These are phyloP conservation scores for Heliosperma pusillum DNA, from an alignment of 148 eudicot species.

Conservation along the genomic window DNA sequence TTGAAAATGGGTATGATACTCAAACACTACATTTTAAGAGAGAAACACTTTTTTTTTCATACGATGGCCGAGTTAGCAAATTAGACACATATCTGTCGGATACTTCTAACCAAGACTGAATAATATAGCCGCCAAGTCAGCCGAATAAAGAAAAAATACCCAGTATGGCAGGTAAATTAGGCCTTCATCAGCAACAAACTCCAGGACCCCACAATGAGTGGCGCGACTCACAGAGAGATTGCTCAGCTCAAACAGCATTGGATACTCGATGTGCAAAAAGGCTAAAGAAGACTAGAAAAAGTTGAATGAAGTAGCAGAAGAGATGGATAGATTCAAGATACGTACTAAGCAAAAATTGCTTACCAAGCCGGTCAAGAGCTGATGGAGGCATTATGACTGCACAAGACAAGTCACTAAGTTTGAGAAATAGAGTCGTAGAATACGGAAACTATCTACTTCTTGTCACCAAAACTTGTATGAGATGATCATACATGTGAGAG, in stretches of 20 bases:
- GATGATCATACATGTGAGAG: background rate
- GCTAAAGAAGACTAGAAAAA: slow-evolving; percentile 15
- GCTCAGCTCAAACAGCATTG: slow-evolving; percentile 38
- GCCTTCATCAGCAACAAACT: slow-evolving; percentile 41
- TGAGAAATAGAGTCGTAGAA: background rate
- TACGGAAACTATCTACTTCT: background rate
- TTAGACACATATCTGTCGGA: background rate
- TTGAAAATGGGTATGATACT: background rate
- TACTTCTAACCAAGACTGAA: background rate
- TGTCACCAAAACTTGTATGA: background rate
- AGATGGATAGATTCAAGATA: background rate
- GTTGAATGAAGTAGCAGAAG: slow-evolving; percentile 11
- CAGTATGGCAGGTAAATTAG: slow-evolving; percentile 33
- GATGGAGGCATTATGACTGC: slow-evolving; percentile 45
- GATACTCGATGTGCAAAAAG: slow-evolving; percentile 37
- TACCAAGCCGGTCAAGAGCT: slow-evolving; percentile 41
- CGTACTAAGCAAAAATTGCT: background rate
- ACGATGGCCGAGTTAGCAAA: background rate
- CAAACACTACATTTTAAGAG: background rate
- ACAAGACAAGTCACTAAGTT: slow-evolving; percentile 16
- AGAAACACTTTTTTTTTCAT: background rate
- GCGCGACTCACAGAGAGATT: slow-evolving; percentile 30
- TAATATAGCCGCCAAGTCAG: background rate
- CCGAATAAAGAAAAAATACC: slow-evolving; percentile 20
- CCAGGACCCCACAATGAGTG: slow-evolving; percentile 40